Evolutionary conservation across 352 stramenopile genomes (phyloP), one percentile per base, ranked within the genome.

Genomic region (Pythium insidiosum): DNA sequence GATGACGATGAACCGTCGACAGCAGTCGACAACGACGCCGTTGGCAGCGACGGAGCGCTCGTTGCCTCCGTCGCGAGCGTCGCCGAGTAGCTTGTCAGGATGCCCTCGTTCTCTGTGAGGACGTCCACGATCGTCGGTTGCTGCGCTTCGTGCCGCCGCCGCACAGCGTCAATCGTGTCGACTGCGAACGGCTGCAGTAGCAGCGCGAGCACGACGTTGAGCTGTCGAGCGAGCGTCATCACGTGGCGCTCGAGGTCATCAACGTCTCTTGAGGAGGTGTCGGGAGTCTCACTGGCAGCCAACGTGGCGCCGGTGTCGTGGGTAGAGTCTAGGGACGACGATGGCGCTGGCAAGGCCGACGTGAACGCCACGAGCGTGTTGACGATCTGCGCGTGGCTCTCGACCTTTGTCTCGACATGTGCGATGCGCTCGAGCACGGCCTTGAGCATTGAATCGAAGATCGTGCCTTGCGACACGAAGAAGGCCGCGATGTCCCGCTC

Each of bases 381-480:
- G n/a, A n/a, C n/a, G n/a, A n/a, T n/a, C n/a, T n/a, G n/a, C n/a
- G n/a, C n/a, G n/a, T n/a, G n/a, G n/a, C n/a, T n/a, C n/a, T 82
- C 61, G 23, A 81, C 54, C 26, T 56, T 62, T 10, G 50, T 61
- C 55, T 84, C 73, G 26, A 75, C 41, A 9, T 37, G 43, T 13
- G 53, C 47, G 55, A 82, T 57, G 18, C 71, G 68, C 24, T 84
- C 71, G 47, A 86, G 64, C 18, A 84, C 37, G 24, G 56, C 71
- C 45, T 68, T 71, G 29, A 82, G 54, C 39, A 86, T 57, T 37
- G 61, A 33, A 41, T 84, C 73, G 24, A 84, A 77, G 30, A 83
- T 69, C n/a, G 70, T 69, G 26, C 73, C 73, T 31, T 86, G 71
- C n/a, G 73, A 70, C 16, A 86, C 71, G 25, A 84, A 81, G 66